phyloP scores from a whole-genome alignment of 1,284 basidiomycete species.

The Ustilago lituana region DNA sequence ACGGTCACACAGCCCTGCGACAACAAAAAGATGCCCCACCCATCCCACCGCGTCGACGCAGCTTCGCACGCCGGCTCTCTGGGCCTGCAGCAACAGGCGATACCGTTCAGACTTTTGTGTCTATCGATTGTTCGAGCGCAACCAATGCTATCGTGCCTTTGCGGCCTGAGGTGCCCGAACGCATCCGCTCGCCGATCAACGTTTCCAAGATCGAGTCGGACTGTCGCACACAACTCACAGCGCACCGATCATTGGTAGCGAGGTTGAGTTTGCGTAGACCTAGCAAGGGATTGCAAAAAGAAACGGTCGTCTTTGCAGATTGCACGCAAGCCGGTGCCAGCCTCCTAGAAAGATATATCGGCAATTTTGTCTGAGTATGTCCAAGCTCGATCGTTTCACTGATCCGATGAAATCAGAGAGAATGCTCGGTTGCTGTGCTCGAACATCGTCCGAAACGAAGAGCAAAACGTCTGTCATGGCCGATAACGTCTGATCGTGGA shows the following conservation, averaged over 20 bases:
- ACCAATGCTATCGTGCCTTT: no score
- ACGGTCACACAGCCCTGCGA: not conserved
- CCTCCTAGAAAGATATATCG: no score
- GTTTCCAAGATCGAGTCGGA: not conserved
- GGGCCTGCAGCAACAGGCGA: not conserved
- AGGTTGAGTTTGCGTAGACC: conserved; percentile 18
- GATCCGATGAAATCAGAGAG: no score
- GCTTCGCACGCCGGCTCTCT: conserved; percentile 12
- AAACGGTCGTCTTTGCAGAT: not conserved
- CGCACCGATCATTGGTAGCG: conserved; percentile 25
- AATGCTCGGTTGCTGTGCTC: no score
- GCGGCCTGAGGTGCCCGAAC: not conserved
- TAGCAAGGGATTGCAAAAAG: conserved; percentile 6
- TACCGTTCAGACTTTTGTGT: not conserved
- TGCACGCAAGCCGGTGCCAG: conserved; percentile 7
- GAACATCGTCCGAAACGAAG: no score
- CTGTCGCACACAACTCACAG: not conserved
- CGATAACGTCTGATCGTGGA: no score
- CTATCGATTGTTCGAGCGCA: no score
- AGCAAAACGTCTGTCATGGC: no score
- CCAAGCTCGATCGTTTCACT: not conserved
- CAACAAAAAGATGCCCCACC: conserved; percentile 5
- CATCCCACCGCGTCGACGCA: conserved; percentile 30
- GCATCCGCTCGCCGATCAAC: conserved; percentile 4
- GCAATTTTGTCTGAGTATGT: no score